Conservation (phyloP, 2,329 filamentous ascomycete genomes). For the Pseudocercospora ulei region DNA sequence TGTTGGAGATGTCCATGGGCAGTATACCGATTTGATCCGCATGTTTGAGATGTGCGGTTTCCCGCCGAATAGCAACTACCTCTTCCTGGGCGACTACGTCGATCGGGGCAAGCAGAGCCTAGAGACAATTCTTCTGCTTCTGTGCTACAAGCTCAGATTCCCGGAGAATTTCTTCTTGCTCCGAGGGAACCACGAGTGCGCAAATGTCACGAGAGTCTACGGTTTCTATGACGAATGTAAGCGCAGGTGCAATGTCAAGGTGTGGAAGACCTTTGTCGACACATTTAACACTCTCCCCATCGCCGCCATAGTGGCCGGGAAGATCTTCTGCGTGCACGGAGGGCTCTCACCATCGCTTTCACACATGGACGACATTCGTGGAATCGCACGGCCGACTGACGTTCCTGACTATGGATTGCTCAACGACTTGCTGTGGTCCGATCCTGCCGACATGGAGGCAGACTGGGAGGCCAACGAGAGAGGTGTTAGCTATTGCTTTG, state of each 20-base stretch:
- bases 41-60: conserved; percentile 99
- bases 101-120: conserved; percentile 92
- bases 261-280: conserved; percentile 97
- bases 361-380: conserved; percentile 97
- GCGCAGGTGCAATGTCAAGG: conserved; percentile 86
- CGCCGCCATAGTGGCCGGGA: conserved; percentile 89
- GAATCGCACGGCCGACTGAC: conserved; percentile 90
- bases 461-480: conserved; percentile 98
- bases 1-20: conserved; percentile 90
- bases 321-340: conserved; percentile 96
- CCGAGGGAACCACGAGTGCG: conserved; percentile 91
- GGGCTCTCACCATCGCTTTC: conserved; percentile 82
- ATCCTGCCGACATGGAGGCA: conserved; percentile 87
- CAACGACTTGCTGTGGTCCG: conserved; percentile 93
- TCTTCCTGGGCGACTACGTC: conserved; percentile 93
- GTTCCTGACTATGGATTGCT: conserved; percentile 93
- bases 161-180: conserved; percentile 96
- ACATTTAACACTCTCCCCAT: conserved; percentile 94
- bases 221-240: conserved; percentile 99
- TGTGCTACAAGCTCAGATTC: conserved; percentile 96
- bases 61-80: conserved; percentile 79
- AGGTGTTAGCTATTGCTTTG: conserved; percentile 96
- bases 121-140: conserved; percentile 81
- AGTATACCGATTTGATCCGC: conserved; percentile 89
- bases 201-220: conserved; percentile 89